Conservation (phyloP, 2,329 filamentous ascomycete genomes). For the Fusarium multiceps region DNA sequence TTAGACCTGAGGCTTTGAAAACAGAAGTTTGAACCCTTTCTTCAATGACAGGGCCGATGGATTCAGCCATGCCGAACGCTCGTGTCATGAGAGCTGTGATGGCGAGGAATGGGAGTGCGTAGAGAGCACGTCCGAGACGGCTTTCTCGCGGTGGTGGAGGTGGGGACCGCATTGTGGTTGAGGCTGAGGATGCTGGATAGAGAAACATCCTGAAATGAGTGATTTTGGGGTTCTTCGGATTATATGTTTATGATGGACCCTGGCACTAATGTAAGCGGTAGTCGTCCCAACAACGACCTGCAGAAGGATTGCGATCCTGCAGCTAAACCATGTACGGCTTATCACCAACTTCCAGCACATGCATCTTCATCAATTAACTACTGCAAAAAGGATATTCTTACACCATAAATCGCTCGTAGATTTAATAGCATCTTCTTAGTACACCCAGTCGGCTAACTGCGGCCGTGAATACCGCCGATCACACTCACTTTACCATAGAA, state of each 20-base stretch:
- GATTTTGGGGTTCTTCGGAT: neutral
- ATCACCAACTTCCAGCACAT: neutral
- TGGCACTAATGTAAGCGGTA: neutral
- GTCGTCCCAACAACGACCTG: slow-evolving; percentile 3
- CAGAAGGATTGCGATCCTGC: neutral
- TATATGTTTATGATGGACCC: neutral
- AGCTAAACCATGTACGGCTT: neutral
- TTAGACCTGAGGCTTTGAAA: neutral
- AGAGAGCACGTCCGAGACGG: slow-evolving; percentile 28
- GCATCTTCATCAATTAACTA: neutral
- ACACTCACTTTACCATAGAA: too few species aligned
- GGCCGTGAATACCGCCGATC: too few species aligned
- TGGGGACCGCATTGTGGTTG: neutral
- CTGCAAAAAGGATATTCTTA: neutral
- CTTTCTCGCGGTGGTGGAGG: neutral
- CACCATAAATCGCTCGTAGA: too few species aligned
- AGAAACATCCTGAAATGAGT: neutral
- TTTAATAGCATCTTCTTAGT: too few species aligned
- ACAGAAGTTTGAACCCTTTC: slow-evolving; percentile 4
- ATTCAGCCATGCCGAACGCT: slow-evolving; percentile 36
- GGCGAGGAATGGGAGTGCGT: slow-evolving; percentile 38
- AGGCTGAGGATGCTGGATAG: neutral
- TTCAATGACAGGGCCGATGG: slow-evolving; percentile 25
- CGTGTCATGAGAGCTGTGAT: slow-evolving; percentile 35
- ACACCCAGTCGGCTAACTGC: too few species aligned